A percentile compares a stretch with the other conserved stretches of the same genome.
Conservation (phyloP, 1,284 basidiomycete genomes). For the Omphalotus olearius region DNA sequence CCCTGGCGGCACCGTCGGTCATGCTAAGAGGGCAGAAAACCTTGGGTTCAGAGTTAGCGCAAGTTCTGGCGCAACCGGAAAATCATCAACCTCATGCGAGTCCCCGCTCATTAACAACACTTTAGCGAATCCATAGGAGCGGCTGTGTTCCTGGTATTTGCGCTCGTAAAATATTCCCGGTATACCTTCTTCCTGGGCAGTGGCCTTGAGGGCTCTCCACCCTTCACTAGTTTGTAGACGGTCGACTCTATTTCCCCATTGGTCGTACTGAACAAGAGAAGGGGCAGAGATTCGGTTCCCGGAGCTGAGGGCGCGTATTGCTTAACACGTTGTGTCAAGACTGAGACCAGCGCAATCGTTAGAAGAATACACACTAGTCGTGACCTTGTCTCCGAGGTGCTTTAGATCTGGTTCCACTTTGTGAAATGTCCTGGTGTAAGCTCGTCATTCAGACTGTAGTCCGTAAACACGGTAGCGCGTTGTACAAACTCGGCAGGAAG, state of each 20-base stretch:
- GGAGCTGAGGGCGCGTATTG: slow-evolving; percentile 41
- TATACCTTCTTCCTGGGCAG: slow-evolving; percentile 66
- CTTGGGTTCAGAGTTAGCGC: slow-evolving; percentile 28
- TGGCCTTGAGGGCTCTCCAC: slow-evolving; percentile 67
- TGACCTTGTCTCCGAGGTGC: slow-evolving; percentile 50
- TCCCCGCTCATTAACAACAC: slow-evolving; percentile 56
- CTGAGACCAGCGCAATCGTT: background rate
- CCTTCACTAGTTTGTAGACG: slow-evolving; percentile 63
- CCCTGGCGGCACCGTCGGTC: slow-evolving; percentile 75
- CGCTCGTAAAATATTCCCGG: slow-evolving; percentile 63
- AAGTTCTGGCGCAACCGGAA: background rate
- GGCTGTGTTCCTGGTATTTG: slow-evolving; percentile 50
- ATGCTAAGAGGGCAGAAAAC: slow-evolving; percentile 71
- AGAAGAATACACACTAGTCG: slow-evolving; percentile 34
- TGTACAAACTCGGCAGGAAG: slow-evolving; percentile 39
- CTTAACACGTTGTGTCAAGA: slow-evolving; percentile 24
- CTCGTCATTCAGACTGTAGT: background rate
- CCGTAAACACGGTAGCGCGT: background rate
- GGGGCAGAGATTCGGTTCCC: slow-evolving; percentile 39
- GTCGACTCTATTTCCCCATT: slow-evolving; percentile 66
- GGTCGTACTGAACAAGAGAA: slow-evolving; percentile 58
- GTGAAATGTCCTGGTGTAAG: slow-evolving; percentile 31
- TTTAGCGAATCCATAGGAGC: slow-evolving; percentile 64
- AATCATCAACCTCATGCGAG: slow-evolving; percentile 47
- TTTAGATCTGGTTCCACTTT: slow-evolving; percentile 52